Percentiles rank a stretch among this genome's conserved stretches.
These are phyloP conservation scores for Thermomucor indicae-seudaticae DNA, from an alignment of 371 early-diverging fungal species.

Conservation along the genomic window DNA sequence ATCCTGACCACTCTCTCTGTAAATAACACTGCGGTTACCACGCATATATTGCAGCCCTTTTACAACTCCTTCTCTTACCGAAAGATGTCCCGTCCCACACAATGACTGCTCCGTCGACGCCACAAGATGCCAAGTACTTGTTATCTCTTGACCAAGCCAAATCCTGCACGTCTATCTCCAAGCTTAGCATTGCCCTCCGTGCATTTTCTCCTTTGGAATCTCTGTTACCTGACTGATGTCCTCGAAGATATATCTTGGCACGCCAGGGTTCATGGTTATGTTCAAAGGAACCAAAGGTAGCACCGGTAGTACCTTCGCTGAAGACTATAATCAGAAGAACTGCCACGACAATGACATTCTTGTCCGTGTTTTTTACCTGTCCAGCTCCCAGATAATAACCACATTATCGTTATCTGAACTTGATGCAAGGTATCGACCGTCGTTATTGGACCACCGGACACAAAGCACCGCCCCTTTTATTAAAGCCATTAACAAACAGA, in stretches of 20 bases:
- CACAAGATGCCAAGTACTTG: slow-evolving; percentile 86
- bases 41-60: not conserved
- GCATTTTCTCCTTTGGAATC: too few relatives aligned
- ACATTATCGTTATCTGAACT: slow-evolving; percentile 85
- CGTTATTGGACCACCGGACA: slow-evolving; percentile 77
- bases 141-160: slow-evolving; percentile 94
- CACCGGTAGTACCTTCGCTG: slow-evolving; percentile 34
- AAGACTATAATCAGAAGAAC: not conserved
- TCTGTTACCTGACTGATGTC: slow-evolving; percentile 88
- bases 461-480: slow-evolving; percentile 82
- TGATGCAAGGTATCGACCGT: slow-evolving; percentile 80
- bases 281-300: slow-evolving; percentile 55
- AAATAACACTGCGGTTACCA: not conserved
- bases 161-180: slow-evolving; percentile 87
- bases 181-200: too few relatives aligned
- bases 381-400: slow-evolving; percentile 89
- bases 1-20: slow-evolving; percentile 61
- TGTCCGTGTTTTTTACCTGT: slow-evolving; percentile 40
- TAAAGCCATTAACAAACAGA: slow-evolving; percentile 1
- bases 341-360: not conserved
- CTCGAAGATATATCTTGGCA: slow-evolving; percentile 75
- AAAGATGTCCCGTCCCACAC: slow-evolving; percentile 86
- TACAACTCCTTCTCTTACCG: slow-evolving; percentile 40
- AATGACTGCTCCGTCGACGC: slow-evolving; percentile 78
- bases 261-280: slow-evolving; percentile 77